Base-by-base conservation (phyloP, 1,139 yeast species). In the Suhomyces coccinellae region DNA sequence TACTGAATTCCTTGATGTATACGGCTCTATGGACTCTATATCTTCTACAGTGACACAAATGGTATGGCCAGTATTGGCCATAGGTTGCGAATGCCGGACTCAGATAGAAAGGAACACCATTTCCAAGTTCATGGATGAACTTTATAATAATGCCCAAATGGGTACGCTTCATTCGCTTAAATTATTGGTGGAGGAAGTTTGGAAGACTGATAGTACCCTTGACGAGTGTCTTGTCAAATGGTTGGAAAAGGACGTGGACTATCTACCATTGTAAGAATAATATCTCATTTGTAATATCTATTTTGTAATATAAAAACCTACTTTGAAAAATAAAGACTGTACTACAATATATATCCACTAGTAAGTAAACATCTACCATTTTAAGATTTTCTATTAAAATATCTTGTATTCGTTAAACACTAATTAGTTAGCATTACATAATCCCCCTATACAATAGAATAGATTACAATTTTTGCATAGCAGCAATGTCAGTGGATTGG, bases 401-500 rank as follows among this genome's bases (percentile, higher is more conserved):
- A 14, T 90, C 90, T 77, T 80, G 87, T 97, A 91, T 90, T 48
- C 53, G 43, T 51, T 47, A 50, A 34, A 47, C 46, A 47, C 50
- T 40, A 36, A 49, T 36, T 14, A 17, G 28, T 45, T 36, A 46
- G 44, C 40, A 40, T 46, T 45, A 44, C 44, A 41, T 44, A 31
- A 43, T 40, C 44, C 42, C 46, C 42, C 56, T 50, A 52, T 50
- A 50, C 58, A 55, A 53, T 56, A 53, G 57, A 55, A 39, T 15
- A 34, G 42, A 38, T 84, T 89, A 91, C 77, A 91, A 83, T 80
- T 91, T 91, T 77, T 81, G 88, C 97, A 91, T 91, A 75, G 98
- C 98, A 77, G 95, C 97, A 73, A 91, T 73, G 75, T 91, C 98
- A 57, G 96, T 85, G 61, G 98, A 91, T 84, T 93, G 99, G 66